Conservation (phyloP, 2,329 filamentous ascomycete species). For the Madurella mycetomatis region DNA sequence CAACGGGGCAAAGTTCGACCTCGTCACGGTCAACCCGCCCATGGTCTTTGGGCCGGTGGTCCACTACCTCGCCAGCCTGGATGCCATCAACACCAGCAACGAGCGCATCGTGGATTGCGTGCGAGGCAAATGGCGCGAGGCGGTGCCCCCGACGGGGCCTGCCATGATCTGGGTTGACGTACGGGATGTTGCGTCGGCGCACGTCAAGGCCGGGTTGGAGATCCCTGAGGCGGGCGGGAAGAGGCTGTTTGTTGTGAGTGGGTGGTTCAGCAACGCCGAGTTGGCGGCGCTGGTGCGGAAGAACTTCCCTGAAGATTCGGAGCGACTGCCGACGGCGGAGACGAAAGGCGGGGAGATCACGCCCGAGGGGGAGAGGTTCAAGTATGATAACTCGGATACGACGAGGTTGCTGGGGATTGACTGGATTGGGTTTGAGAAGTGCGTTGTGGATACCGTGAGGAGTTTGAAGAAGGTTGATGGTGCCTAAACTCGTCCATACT, state of each 20-base stretch:
- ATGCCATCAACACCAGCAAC: constrained; percentile 51
- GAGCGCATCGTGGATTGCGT: constrained; percentile 47
- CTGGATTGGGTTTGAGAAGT: constrained; percentile 59
- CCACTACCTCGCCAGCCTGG: constrained; percentile 43
- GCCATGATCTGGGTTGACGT: constrained; percentile 52
- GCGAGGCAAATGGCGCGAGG: constrained; percentile 45
- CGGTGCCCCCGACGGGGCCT: constrained; percentile 38
- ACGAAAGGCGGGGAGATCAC: constrained; percentile 41
- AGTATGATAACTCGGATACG: constrained; percentile 55
- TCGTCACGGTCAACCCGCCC: constrained; percentile 52
- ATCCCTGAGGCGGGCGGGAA: constrained; percentile 43
- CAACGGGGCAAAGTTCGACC: constrained; percentile 43
- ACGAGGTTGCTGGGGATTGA: constrained; percentile 58
- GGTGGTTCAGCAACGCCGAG: constrained; percentile 44
- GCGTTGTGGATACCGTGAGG: constrained; percentile 59
- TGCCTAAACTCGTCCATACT: constrained; percentile 18
- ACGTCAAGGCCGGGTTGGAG: constrained; percentile 48
- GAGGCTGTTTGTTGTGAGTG: constrained; percentile 47
- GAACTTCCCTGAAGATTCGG: constrained; percentile 47
- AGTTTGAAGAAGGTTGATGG: constrained; percentile 50
- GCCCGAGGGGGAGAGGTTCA: constrained; percentile 41
- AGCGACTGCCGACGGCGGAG: constrained; percentile 44
- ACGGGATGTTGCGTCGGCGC: constrained; percentile 50
- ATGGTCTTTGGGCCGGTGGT: constrained; percentile 51
- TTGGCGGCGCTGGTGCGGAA: constrained; percentile 41